Percentiles rank a stretch among this genome's conserved stretches.
These are phyloP conservation scores for Beta macrorhiza DNA, from an alignment of 179 eudicot species.

Conservation along the genomic window DNA sequence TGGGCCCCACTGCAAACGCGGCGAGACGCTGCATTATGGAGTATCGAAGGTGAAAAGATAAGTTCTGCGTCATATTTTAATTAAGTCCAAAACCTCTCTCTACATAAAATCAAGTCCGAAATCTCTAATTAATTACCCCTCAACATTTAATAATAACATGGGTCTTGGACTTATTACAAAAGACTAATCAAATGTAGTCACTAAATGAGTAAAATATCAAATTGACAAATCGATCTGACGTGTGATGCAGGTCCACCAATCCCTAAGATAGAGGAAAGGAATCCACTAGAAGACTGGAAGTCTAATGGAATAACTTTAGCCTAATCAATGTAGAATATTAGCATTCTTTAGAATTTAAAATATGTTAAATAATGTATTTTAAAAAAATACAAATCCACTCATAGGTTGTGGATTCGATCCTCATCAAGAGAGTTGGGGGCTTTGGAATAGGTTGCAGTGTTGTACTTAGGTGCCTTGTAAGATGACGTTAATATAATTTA, in stretches of 20 bases:
- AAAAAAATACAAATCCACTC: too few relatives aligned
- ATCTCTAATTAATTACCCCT: not conserved
- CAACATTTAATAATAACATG: not conserved
- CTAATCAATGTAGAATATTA: too few relatives aligned
- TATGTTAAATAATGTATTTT: too few relatives aligned
- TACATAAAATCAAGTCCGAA: not conserved
- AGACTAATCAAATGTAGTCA: not conserved
- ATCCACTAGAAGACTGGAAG: conserved; percentile 6
- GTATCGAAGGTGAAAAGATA: not conserved
- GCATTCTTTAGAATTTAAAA: too few relatives aligned
- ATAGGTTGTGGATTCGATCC: too few relatives aligned
- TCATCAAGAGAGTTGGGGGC: too few relatives aligned
- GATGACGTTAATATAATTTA: too few relatives aligned
- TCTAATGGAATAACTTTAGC: not conserved
- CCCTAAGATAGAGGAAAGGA: conserved; percentile 26
- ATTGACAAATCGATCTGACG: conserved; percentile 22
- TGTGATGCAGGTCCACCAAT: conserved; percentile 7
- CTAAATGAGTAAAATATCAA: not conserved
- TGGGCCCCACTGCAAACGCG: conserved; percentile 24
- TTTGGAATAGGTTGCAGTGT: too few relatives aligned
- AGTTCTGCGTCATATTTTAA: not conserved
- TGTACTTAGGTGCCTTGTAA: too few relatives aligned
- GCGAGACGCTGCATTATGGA: conserved; percentile 24
- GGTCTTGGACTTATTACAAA: not conserved
- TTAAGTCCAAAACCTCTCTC: not conserved